A percentile compares a stretch with the other conserved stretches of the same genome.
Evolutionary conservation across 73 alveolate genomes (phyloP).

Genomic region (Effrenium voratum): DNA sequence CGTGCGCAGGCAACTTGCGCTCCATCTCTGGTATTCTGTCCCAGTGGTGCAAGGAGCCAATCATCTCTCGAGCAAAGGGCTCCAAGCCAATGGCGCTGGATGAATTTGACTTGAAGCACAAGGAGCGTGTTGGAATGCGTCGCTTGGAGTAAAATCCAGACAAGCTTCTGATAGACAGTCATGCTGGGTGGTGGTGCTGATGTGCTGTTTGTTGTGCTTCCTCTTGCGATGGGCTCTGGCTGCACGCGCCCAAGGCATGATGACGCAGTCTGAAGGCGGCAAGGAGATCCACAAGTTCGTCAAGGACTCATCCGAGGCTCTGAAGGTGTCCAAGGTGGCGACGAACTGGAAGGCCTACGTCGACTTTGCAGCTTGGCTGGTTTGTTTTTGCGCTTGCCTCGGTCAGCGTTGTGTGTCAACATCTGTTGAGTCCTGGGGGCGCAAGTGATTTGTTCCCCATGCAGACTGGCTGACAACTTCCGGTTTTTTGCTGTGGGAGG

Average conservation of each 20-base stretch:
- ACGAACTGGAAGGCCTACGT: slow-evolving; percentile 95
- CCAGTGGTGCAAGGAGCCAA: slow-evolving; percentile 94
- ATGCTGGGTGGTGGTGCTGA: no score
- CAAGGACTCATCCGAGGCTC: slow-evolving; percentile 94
- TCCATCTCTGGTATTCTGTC: slow-evolving; percentile 84
- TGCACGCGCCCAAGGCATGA: slow-evolving; percentile 35
- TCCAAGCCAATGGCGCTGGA: slow-evolving; percentile 98
- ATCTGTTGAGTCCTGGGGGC: no score
- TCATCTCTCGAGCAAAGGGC: slow-evolving; percentile 95
- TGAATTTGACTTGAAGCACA: slow-evolving; percentile 98
- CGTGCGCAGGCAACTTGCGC: slow-evolving; percentile 90
- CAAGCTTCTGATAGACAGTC: neutral
- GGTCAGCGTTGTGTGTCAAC: no score
- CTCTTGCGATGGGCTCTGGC: neutral
- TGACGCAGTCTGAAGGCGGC: slow-evolving; percentile 95
- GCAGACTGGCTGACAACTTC: no score
- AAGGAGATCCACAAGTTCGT: slow-evolving; percentile 96
- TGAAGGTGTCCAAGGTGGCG: slow-evolving; percentile 96
- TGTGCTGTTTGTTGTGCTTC: neutral
- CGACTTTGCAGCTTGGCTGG: slow-evolving; percentile 63
- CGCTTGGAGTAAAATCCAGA: neutral
- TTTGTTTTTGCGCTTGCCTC: no score
- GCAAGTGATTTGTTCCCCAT: no score
- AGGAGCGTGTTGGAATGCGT: slow-evolving; percentile 94
- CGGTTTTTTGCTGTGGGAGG: no score